Percentiles rank a stretch among this genome's conserved stretches.
Conservation (phyloP, 768 basidiomycete genomes). For the Dendrothele bispora region DNA sequence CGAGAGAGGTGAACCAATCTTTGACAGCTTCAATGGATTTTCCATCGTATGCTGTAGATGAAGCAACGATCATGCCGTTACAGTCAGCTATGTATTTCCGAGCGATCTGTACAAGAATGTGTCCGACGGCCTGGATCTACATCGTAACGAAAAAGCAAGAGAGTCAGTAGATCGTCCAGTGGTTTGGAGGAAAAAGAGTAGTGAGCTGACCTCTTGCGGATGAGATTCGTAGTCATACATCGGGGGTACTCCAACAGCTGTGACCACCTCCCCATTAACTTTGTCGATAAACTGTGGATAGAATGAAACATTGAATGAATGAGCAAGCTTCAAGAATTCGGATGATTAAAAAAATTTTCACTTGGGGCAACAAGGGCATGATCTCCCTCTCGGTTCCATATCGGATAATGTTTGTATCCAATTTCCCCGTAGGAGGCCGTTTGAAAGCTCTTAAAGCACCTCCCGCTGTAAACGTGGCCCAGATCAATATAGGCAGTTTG, state of each 20-base stretch:
- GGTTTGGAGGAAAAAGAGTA: not conserved
- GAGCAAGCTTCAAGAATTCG: too few relatives aligned
- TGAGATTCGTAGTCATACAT: slow-evolving; percentile 1
- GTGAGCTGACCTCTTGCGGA: not conserved
- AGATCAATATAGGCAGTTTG: not conserved
- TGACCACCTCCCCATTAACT: not conserved
- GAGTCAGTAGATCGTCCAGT: not conserved
- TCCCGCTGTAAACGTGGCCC: not conserved
- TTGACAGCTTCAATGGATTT: not conserved
- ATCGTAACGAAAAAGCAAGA: not conserved
- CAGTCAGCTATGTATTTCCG: not conserved
- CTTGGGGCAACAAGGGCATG: not conserved
- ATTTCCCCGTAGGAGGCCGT: not conserved
- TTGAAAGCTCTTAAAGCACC: not conserved
- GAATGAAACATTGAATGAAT: too few relatives aligned
- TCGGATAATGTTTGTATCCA: not conserved
- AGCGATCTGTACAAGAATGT: not conserved
- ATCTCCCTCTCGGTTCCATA: not conserved
- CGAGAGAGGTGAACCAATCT: slow-evolving; percentile 2
- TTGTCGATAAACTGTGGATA: too few relatives aligned
- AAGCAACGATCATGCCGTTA: slow-evolving; percentile 1
- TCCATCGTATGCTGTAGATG: not conserved
- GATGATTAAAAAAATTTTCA: not conserved
- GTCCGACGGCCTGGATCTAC: not conserved
- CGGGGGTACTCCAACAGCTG: not conserved